Conservation (phyloP, 106 monocot genomes). For the Acanthochlamys bracteata region DNA sequence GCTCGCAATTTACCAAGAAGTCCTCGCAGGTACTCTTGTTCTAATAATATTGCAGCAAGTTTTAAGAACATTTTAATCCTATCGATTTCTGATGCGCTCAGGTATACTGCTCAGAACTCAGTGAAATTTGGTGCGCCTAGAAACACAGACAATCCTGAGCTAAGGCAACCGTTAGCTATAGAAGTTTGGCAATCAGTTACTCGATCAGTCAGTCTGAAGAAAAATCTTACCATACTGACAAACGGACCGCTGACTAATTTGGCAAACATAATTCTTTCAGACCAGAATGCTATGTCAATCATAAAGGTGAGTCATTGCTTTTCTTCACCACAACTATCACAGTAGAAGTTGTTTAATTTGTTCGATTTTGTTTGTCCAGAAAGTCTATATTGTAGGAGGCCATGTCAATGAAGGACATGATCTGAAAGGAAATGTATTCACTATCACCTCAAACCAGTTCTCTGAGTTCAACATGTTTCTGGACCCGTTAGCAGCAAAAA, state of each 20-base stretch:
- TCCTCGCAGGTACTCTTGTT: constrained; percentile 50
- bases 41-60: no score
- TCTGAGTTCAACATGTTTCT: constrained; percentile 93
- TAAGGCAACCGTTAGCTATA: constrained; percentile 52
- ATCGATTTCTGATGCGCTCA: constrained; percentile 4
- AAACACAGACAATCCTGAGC: constrained; percentile 58
- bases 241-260: constrained; percentile 89
- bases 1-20: constrained; percentile 67
- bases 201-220: constrained; percentile 10
- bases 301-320: constrained; percentile 50
- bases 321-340: not conserved
- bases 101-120: constrained; percentile 66
- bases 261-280: constrained; percentile 58
- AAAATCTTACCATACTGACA: constrained; percentile 64
- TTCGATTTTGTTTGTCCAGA: constrained; percentile 25
- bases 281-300: constrained; percentile 33
- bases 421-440: constrained; percentile 68
- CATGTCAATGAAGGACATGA: constrained; percentile 25
- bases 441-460: constrained; percentile 54
- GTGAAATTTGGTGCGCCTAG: constrained; percentile 57
- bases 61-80: not conserved
- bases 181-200: constrained; percentile 67
- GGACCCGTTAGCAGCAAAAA: constrained; percentile 80
- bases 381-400: constrained; percentile 74
- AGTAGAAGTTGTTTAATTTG: no score